phyloP scores from a whole-genome alignment of 176 grass and related monocot species.

The Otatea glauca region DNA sequence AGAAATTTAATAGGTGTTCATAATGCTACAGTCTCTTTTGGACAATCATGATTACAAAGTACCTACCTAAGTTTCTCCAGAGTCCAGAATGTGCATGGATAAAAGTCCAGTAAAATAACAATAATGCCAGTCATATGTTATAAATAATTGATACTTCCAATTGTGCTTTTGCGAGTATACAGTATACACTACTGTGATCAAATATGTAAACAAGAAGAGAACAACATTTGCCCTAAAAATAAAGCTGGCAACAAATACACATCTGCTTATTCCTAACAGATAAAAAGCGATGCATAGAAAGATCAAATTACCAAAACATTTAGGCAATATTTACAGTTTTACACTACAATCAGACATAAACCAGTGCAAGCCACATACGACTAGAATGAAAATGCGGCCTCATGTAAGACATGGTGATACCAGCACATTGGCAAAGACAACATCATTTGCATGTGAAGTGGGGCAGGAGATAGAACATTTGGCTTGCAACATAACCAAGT shows the following conservation, averaged over 20 bases:
- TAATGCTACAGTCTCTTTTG: neutral
- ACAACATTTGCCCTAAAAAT: neutral
- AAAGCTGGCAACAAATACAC: neutral
- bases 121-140: neutral
- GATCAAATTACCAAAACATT: neutral
- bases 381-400: neutral
- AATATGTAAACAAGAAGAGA: neutral
- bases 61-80: conserved; percentile 24
- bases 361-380: neutral
- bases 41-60: neutral
- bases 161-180: neutral
- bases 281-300: neutral
- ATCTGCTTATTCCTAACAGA: neutral
- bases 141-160: neutral
- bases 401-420: neutral
- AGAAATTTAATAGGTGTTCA: conserved; percentile 26
- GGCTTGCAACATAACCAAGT: neutral
- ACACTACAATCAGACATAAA: neutral
- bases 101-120: neutral
- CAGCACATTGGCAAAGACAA: neutral
- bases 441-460: neutral
- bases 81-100: neutral
- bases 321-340: neutral
- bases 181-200: neutral
- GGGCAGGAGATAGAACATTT: neutral